Evolutionary conservation across 257 asterid genomes (phyloP), one percentile per base, ranked within the genome.

Genomic region (Paraleonurus japonicus): DNA sequence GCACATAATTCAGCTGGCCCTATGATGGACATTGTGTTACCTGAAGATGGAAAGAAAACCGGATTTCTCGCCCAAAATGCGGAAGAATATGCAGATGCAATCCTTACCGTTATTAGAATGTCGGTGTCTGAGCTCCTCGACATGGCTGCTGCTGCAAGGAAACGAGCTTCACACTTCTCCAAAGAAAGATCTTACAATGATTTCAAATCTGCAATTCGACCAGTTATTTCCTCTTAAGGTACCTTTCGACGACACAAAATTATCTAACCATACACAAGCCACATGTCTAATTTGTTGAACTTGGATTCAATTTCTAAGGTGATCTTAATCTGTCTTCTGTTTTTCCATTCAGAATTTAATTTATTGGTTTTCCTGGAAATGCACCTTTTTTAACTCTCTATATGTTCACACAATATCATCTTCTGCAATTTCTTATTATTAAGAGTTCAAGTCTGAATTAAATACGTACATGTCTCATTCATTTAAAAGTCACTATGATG

Each of bases 1-100:
- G 99, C 99, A 24, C 95, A 95, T 82, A 89, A 86, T 62, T 95
- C 96, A 30, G 99, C 98, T 55, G 99, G 98, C 33, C 98, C 98
- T 17, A 90, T 65, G 85, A 81, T 95, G 98, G 99, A 92, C 81
- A 88, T 95, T 61, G 95, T 95, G 67, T 74, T 86, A 28, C 82
- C 83, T 19, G 95, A 95, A 87, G 96, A 87, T 59, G 96, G 94
- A 55, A 83, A 69, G 48, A 83, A 80, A 71, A 95, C 98, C n/a
- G 98, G 99, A 45, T 89, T 83, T 73, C 92, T 95, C 0, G 96
- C 98, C 9, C 76, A 85, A 71, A 79, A 69, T 43, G 82, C 82
- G 67, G 83, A 88, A 79, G 97, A 89, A 70, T 95, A 86, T 65
- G 92, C 97, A 48, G 91, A 88, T 37, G 91, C 95, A 51, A 92